phyloP scores from a whole-genome alignment of 2,329 filamentous ascomycete species.

The Cryoendolithus antarcticus region DNA sequence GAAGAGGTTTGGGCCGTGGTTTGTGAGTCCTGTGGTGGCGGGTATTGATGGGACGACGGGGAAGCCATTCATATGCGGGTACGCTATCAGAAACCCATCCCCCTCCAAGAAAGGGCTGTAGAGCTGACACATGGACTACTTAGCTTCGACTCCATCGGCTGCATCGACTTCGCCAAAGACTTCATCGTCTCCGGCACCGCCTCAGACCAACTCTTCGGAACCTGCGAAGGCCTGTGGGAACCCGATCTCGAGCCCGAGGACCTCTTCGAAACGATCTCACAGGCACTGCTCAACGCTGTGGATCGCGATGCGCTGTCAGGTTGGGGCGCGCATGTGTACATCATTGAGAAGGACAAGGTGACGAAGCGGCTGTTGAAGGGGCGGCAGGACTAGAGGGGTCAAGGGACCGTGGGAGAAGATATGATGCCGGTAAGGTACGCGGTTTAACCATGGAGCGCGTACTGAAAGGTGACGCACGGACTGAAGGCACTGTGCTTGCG shows the following conservation, averaged over 20 bases:
- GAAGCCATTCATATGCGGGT: constrained; percentile 91
- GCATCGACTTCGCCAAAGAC: constrained; percentile 98
- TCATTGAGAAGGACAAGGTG: constrained; percentile 99
- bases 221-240: constrained; percentile 96
- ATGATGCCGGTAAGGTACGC: too few relatives aligned
- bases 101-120: too few relatives aligned
- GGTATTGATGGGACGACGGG: constrained; percentile 89
- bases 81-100: constrained; percentile 5
- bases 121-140: neutral
- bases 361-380: constrained; percentile 98
- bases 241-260: constrained; percentile 89
- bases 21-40: constrained; percentile 86
- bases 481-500: too few relatives aligned
- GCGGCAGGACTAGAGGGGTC: constrained; percentile 60
- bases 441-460: too few relatives aligned
- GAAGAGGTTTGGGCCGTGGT: constrained; percentile 90
- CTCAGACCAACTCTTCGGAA: constrained; percentile 95
- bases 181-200: constrained; percentile 97
- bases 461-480: too few relatives aligned
- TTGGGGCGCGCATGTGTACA: constrained; percentile 98
- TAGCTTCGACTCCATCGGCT: constrained; percentile 89
- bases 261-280: constrained; percentile 96
- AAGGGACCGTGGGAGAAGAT: too few relatives aligned
- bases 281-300: constrained; percentile 87
- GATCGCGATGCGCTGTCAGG: constrained; percentile 94